Conservation (phyloP, 495 filamentous ascomycete genomes). For the Penicillium waksmanii region DNA sequence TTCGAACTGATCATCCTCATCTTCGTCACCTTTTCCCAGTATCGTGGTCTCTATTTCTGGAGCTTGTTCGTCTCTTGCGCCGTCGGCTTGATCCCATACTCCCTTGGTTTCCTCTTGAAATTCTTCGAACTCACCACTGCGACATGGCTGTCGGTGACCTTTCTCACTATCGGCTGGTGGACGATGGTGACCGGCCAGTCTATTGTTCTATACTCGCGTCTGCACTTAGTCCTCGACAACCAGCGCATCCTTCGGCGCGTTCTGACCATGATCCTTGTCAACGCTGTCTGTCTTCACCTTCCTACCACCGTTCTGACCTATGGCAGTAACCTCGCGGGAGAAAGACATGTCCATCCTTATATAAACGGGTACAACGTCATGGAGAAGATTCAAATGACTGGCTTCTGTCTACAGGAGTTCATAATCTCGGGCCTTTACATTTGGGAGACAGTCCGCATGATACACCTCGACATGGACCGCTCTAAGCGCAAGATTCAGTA, state of each 20-base stretch:
- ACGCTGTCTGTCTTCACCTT: slow-evolving; percentile 58
- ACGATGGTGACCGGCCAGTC: slow-evolving; percentile 69
- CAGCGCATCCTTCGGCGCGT: slow-evolving; percentile 53
- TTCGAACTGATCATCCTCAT: slow-evolving; percentile 58
- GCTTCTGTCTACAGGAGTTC: slow-evolving; percentile 65
- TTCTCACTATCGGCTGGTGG: slow-evolving; percentile 62
- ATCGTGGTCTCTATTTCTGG: slow-evolving; percentile 62
- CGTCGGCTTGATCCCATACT: slow-evolving; percentile 60
- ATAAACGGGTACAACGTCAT: slow-evolving; percentile 55
- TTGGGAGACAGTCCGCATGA: slow-evolving; percentile 54
- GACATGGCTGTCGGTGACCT: slow-evolving; percentile 44
- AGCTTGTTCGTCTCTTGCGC: slow-evolving; percentile 54
- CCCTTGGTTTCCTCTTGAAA: slow-evolving; percentile 63
- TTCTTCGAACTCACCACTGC: slow-evolving; percentile 55
- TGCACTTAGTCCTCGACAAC: slow-evolving; percentile 61
- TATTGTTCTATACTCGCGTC: slow-evolving; percentile 68
- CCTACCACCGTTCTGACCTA: slow-evolving; percentile 61
- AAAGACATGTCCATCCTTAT: slow-evolving; percentile 19
- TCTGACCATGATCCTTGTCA: slow-evolving; percentile 60
- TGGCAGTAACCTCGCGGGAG: slow-evolving; percentile 51
- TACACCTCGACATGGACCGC: slow-evolving; percentile 47
- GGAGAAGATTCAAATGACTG: slow-evolving; percentile 68
- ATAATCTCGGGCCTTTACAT: slow-evolving; percentile 65
- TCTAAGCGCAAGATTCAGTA: slow-evolving; percentile 57
- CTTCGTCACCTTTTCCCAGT: slow-evolving; percentile 57